Base-by-base conservation (phyloP, 1,284 basidiomycete species). In the Dichomitus squalens region DNA sequence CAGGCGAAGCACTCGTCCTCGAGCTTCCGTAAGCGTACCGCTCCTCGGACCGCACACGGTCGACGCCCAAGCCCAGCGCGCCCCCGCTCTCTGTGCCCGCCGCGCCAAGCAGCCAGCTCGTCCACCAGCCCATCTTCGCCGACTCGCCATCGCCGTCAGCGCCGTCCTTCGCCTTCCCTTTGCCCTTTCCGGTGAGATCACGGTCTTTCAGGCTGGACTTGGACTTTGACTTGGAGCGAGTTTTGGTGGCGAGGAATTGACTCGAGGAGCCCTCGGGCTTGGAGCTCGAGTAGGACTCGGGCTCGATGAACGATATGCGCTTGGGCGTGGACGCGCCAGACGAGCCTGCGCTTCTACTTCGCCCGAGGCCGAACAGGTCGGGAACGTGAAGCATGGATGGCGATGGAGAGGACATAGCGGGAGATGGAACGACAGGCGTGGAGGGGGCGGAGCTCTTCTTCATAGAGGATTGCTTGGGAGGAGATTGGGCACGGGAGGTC, bases 231-330 rank as follows among this genome's bases (percentile, higher is more conserved):
- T 62, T 63, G 62, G 53, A 71, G 33, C 70, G 70, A 39, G 71
- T 70, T 58, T 62, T 61, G 20, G 51, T 49, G 5, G 52, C 9
- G 44, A 59, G 44, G 39, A 64, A 63, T 39, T 46, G 61, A 14
- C 73, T 74, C 49, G 63, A 57, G 18, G 62, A 40, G 41, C 67
- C 69, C n/a, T 68, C 67, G 20, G 64, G 64, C 44, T 62, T 65
- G 8, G 66, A 63, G 59, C 65, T 63, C 52, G 76, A 74, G 63
- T 86, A 84, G 41, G 83, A 80, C 70, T 90, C 87, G 0, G 88
- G 75, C 70, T 86, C 80, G 27, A 87, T 87, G 62, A 92, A 92
- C 59, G 85, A 88, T 50, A 92, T 91, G 25, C 85, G 79, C 59
- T 88, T 88, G 5, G 89, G 88, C n/a, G 88, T 90, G 33, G 83